A percentile compares a stretch with the other conserved stretches of the same genome.
Conservation (phyloP, 495 filamentous ascomycete species). For the Bathelium albidoporum region DNA sequence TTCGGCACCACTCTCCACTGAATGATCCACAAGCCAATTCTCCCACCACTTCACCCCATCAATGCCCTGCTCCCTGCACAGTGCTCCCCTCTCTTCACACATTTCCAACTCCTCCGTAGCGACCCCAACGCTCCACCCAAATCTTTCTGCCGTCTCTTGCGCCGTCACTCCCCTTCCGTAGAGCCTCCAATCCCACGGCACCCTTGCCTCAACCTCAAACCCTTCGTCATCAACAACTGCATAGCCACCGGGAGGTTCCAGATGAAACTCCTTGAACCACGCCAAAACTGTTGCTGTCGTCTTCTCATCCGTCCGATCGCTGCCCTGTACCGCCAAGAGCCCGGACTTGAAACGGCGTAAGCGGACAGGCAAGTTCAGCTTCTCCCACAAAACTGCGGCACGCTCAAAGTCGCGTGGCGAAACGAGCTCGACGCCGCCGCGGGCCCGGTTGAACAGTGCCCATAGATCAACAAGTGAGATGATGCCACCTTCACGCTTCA, state of each 20-base stretch:
- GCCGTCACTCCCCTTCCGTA: conserved; percentile 84
- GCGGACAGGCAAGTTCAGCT: conserved; percentile 74
- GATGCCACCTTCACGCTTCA: conserved; percentile 80
- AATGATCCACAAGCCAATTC: conserved; percentile 16
- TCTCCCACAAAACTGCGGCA: conserved; percentile 80
- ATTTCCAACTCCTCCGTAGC: conserved; percentile 93
- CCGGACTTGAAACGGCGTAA: conserved; percentile 84
- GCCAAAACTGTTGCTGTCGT: conserved; percentile 63
- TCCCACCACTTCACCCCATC: conserved; percentile 36
- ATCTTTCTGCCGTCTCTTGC: conserved; percentile 77
- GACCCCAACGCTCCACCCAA: conserved; percentile 98
- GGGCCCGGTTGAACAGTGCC: conserved; percentile 93
- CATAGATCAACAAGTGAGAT: conserved; percentile 92
- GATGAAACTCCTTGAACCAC: conserved; percentile 68
- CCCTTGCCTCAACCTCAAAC: conserved; percentile 14
- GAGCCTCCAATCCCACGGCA: conserved; percentile 60
- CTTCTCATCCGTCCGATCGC: conserved; percentile 83
- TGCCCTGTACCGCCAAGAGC: conserved; percentile 79
- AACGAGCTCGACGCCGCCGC: conserved; percentile 88
- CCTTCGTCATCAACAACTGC: conserved; percentile 30
- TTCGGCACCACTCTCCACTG: not conserved
- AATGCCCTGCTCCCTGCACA: conserved; percentile 33
- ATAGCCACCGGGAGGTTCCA: conserved; percentile 21
- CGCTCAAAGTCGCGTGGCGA: conserved; percentile 87
- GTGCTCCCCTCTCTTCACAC: conserved; percentile 41